Conservation (phyloP, 1,284 basidiomycete species). For the Ustilago esculenta region DNA sequence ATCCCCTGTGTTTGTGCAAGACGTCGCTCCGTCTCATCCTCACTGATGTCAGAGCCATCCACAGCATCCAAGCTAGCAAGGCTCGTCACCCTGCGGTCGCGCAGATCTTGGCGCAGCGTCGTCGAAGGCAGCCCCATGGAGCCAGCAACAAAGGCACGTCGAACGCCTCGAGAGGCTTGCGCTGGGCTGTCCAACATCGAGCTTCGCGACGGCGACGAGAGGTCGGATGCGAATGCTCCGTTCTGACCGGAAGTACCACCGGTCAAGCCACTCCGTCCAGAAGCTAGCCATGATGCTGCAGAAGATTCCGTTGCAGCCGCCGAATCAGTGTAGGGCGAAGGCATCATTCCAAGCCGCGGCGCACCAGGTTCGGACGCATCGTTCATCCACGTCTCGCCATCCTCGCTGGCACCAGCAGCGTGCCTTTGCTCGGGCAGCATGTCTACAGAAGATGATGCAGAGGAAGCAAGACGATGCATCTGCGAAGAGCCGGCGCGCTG, state of each 20-base stretch:
- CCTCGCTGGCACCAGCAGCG: slow-evolving; percentile 14
- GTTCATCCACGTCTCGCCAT: slow-evolving; percentile 20
- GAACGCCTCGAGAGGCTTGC: slow-evolving; percentile 13
- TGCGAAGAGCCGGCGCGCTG: slow-evolving; percentile 13
- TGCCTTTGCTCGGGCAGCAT: slow-evolving; percentile 13
- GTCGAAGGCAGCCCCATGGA: slow-evolving; percentile 43
- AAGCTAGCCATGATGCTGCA: slow-evolving; percentile 17
- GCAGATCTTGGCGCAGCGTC: slow-evolving; percentile 37
- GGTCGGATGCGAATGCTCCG: slow-evolving; percentile 4
- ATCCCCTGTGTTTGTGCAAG: slow-evolving; percentile 40
- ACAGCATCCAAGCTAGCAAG: slow-evolving; percentile 53
- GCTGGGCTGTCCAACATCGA: slow-evolving; percentile 15
- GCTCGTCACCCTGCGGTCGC: slow-evolving; percentile 51
- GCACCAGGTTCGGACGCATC: slow-evolving; percentile 13
- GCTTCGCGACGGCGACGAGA: slow-evolving; percentile 20
- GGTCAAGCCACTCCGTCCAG: neutral
- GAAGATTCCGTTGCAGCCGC: slow-evolving; percentile 9
- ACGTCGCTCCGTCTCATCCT: slow-evolving; percentile 54
- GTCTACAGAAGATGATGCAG: slow-evolving; percentile 15
- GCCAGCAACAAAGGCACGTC: slow-evolving; percentile 34
- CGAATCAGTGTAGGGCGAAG: slow-evolving; percentile 20
- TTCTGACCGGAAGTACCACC: neutral
- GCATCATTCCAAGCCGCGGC: slow-evolving; percentile 29
- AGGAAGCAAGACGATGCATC: slow-evolving; percentile 18
- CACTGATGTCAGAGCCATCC: slow-evolving; percentile 55